Base-by-base conservation (phyloP, 2,329 filamentous ascomycete species). In the Paraconiothyrium sp. region DNA sequence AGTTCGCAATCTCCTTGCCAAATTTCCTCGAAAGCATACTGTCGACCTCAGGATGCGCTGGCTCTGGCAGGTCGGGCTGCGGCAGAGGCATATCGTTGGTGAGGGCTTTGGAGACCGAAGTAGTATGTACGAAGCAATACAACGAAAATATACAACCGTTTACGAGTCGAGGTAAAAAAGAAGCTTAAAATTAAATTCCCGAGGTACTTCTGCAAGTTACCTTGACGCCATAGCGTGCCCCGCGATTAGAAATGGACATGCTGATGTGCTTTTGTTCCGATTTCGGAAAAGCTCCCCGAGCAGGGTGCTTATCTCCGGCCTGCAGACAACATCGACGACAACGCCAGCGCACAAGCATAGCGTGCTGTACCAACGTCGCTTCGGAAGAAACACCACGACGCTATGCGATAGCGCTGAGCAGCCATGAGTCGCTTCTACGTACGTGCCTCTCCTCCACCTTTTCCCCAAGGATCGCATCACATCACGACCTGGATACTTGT, bases 1-100 rank as follows among this genome's bases (percentile, higher is more conserved):
- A 95, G 80, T 94, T 95, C 75, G 90, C 86, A 64, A 92, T 84
- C 79, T 94, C 92, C 68, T 87, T 89, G 78, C 92, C 92, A 79
- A 93, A 94, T 75, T 90, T 92, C 61, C 87, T 84, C 69, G 89
- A 88, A 72, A 95, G 83, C 88, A 93, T 92, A 41, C 87, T 88
- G 75, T 89, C 87, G 69, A 86, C 79, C 65, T 85, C 81, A 60
- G 83, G 78, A 76, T 89, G 86, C 41, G 85, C 85, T 55, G 88
- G 87, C 67, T 83, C 81, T 32, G 88, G 88, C 57, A 89, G 82
- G 58, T 81, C 79, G 50, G 84, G 84, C 57, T 74, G 72, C 24
- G 78, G 76, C 11, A 71, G 66, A 62, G 74, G 71, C 73, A 78
- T 79, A 5, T 44, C 37, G 48, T 8, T 14, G 30, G 54, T 34